Evolutionary conservation across 352 stramenopile species (phyloP).

Genomic region (Paralagenidium karlingii): DNA sequence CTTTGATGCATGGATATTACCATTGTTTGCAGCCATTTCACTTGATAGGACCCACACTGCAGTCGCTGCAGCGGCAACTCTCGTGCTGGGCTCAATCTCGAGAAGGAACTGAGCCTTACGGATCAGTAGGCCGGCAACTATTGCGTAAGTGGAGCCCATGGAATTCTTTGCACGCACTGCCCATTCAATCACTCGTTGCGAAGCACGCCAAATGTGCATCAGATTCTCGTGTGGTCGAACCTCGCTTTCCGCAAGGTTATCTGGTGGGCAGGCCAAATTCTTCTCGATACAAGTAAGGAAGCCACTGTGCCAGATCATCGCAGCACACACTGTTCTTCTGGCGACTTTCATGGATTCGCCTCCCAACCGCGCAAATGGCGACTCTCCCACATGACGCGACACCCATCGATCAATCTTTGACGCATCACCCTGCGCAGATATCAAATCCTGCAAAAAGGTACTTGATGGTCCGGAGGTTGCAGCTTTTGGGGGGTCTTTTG

Average conservation of each 20-base stretch:
- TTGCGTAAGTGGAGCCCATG: constrained; percentile 71
- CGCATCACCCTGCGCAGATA: constrained; percentile 42
- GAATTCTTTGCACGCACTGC: constrained; percentile 82
- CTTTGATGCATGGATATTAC: constrained; percentile 22
- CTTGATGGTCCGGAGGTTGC: constrained; percentile 9
- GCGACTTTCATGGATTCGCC: constrained; percentile 82
- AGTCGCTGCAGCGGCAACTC: constrained; percentile 49
- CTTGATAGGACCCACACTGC: constrained; percentile 41
- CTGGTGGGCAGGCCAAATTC: constrained; percentile 17
- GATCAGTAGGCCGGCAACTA: constrained; percentile 69
- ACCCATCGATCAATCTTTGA: constrained; percentile 59
- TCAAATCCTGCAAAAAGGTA: constrained; percentile 55
- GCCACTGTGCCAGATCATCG: constrained; percentile 84
- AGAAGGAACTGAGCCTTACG: constrained; percentile 79
- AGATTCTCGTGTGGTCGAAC: constrained; percentile 76
- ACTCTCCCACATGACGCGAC: constrained; percentile 73
- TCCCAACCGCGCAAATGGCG: constrained; percentile 60
- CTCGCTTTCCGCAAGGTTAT: constrained; percentile 49
- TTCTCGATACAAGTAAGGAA: constrained; percentile 49
- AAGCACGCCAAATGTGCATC: constrained; percentile 83
- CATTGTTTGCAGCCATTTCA: constrained; percentile 12
- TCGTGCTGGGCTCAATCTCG: constrained; percentile 59
- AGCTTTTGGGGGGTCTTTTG: constrained; percentile 1
- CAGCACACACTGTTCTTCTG: constrained; percentile 65
- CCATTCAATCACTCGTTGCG: constrained; percentile 82